Base-by-base conservation (phyloP, 257 asterid genomes). In the Paraleonurus japonicus region DNA sequence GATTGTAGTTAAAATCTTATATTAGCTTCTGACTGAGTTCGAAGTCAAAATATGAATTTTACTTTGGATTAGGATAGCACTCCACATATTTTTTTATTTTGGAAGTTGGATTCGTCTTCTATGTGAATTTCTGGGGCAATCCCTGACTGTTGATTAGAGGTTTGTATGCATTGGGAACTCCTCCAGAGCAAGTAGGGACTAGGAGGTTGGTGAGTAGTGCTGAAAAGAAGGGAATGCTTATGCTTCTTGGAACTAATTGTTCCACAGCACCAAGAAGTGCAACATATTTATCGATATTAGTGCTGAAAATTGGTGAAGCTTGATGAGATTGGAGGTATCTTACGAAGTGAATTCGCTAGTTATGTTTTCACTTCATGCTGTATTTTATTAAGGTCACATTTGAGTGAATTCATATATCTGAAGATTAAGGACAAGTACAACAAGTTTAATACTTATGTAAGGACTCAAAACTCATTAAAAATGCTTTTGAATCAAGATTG, bases 11-110 rank as follows among this genome's bases (percentile, higher is more conserved):
- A 45, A 43, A 53, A 22, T 54, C 35, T 35, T 7, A 26, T 54
- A 65, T 32, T 37, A 72, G 79, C 28, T 68, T 74, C 61, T 61
- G 50, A 22, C 24, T 58, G 9, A 68, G 69, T 55, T 17, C 26
- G 16, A 45, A 24, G 35, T 61, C 48, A 17, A 68, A 70, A 28
- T 22, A 24, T 20, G 70, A n/a, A n/a, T n/a, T n/a, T n/a, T n/a
- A n/a, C n/a, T n/a, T n/a, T n/a, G 67, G 65, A 53, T 61, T 43
- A 27, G 35, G 48, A 24, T 39, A 8, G 27, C 15, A 22, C 55
- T 63, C 43, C 57, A 5, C 55, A 55, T 57, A 30, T 39, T 19
- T 39, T 19, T 41, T 27, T 10, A 28, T 12, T 2, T 2, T 41
- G 48, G 66, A n/a, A 53, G 10, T 39, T 41, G 67, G 35, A 15